These are phyloP conservation scores for Verruconis gallopava DNA, from an alignment of 2,329 filamentous ascomycete genomes.

Conservation along the genomic window DNA sequence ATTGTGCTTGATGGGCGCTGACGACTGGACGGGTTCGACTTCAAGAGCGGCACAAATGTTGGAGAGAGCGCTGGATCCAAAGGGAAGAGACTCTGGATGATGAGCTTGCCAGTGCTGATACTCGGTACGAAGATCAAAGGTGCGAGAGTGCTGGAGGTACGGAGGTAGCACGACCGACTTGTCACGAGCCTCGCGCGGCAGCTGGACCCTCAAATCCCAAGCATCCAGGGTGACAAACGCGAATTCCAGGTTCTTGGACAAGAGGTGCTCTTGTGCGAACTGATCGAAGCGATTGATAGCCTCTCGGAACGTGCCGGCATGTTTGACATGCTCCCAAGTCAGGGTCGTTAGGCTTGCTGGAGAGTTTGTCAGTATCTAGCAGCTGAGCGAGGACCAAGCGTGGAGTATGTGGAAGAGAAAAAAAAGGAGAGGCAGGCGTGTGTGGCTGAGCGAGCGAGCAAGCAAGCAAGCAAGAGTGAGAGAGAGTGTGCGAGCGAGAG, in stretches of 20 bases:
- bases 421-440: slow-evolving; percentile 7
- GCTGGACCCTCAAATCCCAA: slow-evolving; percentile 95
- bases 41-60: slow-evolving; percentile 98
- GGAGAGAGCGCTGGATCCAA: slow-evolving; percentile 85
- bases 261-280: slow-evolving; percentile 84
- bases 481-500: slow-evolving; percentile 1
- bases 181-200: slow-evolving; percentile 93
- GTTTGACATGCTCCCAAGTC: slow-evolving; percentile 98
- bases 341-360: slow-evolving; percentile 90
- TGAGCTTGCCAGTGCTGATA: slow-evolving; percentile 98
- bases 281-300: slow-evolving; percentile 89
- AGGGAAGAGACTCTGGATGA: slow-evolving; percentile 92
- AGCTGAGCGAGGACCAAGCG: too few relatives aligned
- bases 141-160: slow-evolving; percentile 94
- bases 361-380: slow-evolving; percentile 13
- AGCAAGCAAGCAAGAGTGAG: neutral
- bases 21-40: slow-evolving; percentile 94
- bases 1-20: slow-evolving; percentile 97
- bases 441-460: slow-evolving; percentile 5
- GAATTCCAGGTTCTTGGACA: slow-evolving; percentile 86
- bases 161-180: slow-evolving; percentile 94
- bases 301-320: slow-evolving; percentile 92
- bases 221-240: slow-evolving; percentile 97
- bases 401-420: slow-evolving; percentile 1
- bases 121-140: slow-evolving; percentile 91